Base-by-base conservation (phyloP, 768 basidiomycete species). In the Mycena vitilis region DNA sequence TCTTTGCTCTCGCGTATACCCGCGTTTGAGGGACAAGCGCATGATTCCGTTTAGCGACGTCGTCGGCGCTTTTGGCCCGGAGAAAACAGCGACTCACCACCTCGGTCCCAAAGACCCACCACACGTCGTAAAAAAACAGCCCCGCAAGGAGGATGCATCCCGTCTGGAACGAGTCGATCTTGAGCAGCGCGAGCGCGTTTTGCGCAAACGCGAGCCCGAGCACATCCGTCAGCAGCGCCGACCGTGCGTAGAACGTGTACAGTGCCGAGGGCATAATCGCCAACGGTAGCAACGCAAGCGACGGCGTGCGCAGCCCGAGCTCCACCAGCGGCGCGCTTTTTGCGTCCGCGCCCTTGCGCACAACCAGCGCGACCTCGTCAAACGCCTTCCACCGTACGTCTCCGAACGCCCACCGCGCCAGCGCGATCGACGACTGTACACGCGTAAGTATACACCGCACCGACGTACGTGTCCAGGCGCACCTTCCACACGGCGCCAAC, bases 101-200 rank as follows among this genome's bases (percentile, higher is more conserved):
- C 74, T 90, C 87, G 0, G 92, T 93, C 22, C 93, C 93, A 77
- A 96, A 96, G 3, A 96, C 95, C 94, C 94, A 98, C 87, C 91
- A 97, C 47, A 98, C 88, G 76, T 99, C 97, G 76, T 99, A 99
- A 48, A 98, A 53, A 80, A 98, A 95, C 25, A 99, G 82, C 6
- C 94, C 95, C 4, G 86, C 86, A 7, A 99, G 83, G 4, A 98
- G 85, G 67, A 95, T 88, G 47, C 86, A 85, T 9, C 95, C 97
- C 18, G 97, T 98, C 74, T 85, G 80, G 84, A 98, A 97, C 11
- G 93, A 93, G 78, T 99, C 97, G 38, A 98, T 79, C 77, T 90
- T 92, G 72, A 98, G 83, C 67, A 96, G 77, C 44, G 89, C 85
- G 59, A 98, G 81, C 5, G 94, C 91, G 71, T 91, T 93, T 77